These are phyloP conservation scores for Brassica juncea DNA, from an alignment of 345 rosid genomes.

Conservation along the genomic window DNA sequence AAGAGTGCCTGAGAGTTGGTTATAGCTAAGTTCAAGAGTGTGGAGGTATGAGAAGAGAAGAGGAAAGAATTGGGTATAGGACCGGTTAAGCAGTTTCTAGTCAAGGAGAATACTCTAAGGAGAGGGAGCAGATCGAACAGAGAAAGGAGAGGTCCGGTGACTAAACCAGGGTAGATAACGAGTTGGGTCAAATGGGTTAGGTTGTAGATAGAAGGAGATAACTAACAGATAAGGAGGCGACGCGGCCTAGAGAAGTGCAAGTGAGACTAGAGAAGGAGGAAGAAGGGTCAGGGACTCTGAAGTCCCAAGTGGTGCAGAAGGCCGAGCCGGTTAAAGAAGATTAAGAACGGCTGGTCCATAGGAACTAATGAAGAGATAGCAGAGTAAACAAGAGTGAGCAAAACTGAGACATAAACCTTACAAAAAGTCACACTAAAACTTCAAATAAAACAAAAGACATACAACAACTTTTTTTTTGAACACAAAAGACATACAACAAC, in stretches of 20 bases:
- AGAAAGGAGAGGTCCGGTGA: slow-evolving; percentile 79
- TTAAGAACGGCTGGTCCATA: slow-evolving; percentile 44
- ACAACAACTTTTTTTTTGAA: background rate
- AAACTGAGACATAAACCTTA: too few species aligned
- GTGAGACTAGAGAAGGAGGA: slow-evolving; percentile 66
- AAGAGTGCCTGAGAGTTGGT: slow-evolving; percentile 63
- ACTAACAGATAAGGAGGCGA: slow-evolving; percentile 54
- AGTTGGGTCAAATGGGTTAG: slow-evolving; percentile 70
- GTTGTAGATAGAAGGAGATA: slow-evolving; percentile 58
- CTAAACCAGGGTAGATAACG: slow-evolving; percentile 71
- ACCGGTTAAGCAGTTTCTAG: slow-evolving; percentile 79
- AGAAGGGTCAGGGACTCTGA: slow-evolving; percentile 58
- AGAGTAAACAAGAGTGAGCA: slow-evolving; percentile 26
- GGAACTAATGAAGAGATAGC: slow-evolving; percentile 30
- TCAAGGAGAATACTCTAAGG: slow-evolving; percentile 70
- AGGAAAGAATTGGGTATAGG: slow-evolving; percentile 57
- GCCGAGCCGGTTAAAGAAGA: slow-evolving; percentile 58
- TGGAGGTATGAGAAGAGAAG: slow-evolving; percentile 58
- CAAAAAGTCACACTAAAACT: too few species aligned
- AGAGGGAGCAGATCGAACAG: slow-evolving; percentile 51
- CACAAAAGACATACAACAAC: too few species aligned
- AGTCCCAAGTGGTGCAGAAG: slow-evolving; percentile 71
- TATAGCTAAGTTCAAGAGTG: slow-evolving; percentile 80
- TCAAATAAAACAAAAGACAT: too few species aligned
- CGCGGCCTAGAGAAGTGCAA: slow-evolving; percentile 50